phyloP scores from a whole-genome alignment of 2,329 filamentous ascomycete species.

The Grosmannia clavigera region DNA sequence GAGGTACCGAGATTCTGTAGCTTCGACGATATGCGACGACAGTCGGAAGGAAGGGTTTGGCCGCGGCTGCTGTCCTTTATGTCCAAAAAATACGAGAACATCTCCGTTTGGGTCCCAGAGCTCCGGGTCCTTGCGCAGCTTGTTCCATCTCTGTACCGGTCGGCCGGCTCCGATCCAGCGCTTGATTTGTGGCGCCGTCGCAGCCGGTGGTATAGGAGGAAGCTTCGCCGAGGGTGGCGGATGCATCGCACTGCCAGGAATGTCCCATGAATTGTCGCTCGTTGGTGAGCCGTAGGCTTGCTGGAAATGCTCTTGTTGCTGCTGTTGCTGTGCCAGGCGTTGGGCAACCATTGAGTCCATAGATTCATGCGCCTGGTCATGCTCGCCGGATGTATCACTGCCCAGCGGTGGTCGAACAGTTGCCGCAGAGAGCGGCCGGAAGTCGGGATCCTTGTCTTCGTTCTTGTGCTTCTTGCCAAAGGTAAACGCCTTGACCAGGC shows the following conservation, averaged over 20 bases:
- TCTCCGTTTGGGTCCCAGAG: conserved; percentile 50
- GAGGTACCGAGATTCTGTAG: conserved; percentile 41
- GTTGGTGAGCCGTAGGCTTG: neutral
- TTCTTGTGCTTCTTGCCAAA: conserved; percentile 35
- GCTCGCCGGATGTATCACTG: conserved; percentile 7
- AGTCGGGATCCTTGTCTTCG: conserved; percentile 15
- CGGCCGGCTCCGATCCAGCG: conserved; percentile 40
- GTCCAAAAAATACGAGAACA: conserved; percentile 42
- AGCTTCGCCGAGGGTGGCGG: conserved; percentile 32
- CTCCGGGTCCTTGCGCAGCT: conserved; percentile 45
- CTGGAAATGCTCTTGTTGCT: conserved; percentile 1
- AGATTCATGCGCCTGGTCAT: conserved; percentile 11
- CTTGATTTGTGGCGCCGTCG: conserved; percentile 29
- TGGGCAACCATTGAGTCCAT: conserved; percentile 3
- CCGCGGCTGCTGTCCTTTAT: conserved; percentile 29
- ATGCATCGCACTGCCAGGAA: conserved; percentile 11
- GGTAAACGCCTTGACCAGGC: conserved; percentile 39
- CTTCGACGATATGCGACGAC: conserved; percentile 46
- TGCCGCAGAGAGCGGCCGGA: conserved; percentile 24
- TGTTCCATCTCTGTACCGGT: conserved; percentile 41
- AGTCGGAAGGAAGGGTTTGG: conserved; percentile 43
- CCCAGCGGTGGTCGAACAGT: conserved; percentile 20
- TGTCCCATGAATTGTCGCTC: conserved; percentile 15
- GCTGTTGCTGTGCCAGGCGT: conserved; percentile 3
- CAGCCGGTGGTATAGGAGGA: conserved; percentile 26